Percentiles rank a stretch among this genome's conserved stretches.
phyloP scores from a whole-genome alignment of 805 yeast species.

The Saturnispora kantuleensis region DNA sequence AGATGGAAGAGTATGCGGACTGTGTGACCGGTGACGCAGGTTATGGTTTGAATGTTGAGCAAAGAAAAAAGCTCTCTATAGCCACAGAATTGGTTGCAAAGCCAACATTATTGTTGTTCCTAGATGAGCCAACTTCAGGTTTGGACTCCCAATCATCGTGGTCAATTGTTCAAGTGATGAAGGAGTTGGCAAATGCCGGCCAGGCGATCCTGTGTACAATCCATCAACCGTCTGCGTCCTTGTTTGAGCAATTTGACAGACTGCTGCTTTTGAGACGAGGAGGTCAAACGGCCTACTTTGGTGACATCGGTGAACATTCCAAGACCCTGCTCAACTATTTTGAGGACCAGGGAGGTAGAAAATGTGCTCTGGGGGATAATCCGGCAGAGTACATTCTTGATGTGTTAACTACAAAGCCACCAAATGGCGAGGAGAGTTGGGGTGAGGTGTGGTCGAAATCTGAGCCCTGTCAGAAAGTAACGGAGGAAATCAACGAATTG shows the following conservation, averaged over 20 bases:
- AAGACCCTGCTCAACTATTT: constrained; percentile 35
- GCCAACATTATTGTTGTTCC: constrained; percentile 41
- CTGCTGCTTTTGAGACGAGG: constrained; percentile 38
- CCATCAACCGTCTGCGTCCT: constrained; percentile 40
- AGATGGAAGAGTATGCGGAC: constrained; percentile 39
- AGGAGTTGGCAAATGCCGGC: constrained; percentile 40
- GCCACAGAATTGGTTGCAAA: constrained; percentile 49
- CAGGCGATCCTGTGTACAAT: constrained; percentile 52
- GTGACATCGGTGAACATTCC: constrained; percentile 41
- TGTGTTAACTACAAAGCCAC: constrained; percentile 75
- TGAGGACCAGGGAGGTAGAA: constrained; percentile 50
- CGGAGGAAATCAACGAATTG: constrained; percentile 24
- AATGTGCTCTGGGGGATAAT: constrained; percentile 50
- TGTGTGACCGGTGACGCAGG: constrained; percentile 41
- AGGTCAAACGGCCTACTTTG: constrained; percentile 45
- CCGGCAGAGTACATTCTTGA: constrained; percentile 73
- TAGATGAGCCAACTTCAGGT: constrained; percentile 57
- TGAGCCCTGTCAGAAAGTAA: constrained; percentile 19
- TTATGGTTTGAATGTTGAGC: constrained; percentile 44
- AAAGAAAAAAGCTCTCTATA: constrained; percentile 43
- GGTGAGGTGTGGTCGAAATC: constrained; percentile 46
- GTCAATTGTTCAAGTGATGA: constrained; percentile 45
- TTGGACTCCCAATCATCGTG: constrained; percentile 51
- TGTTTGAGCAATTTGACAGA: constrained; percentile 34
- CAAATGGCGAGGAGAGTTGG: constrained; percentile 55